Conservation (phyloP, 2,329 filamentous ascomycete genomes). For the Paraphoma chrysanthemicola region DNA sequence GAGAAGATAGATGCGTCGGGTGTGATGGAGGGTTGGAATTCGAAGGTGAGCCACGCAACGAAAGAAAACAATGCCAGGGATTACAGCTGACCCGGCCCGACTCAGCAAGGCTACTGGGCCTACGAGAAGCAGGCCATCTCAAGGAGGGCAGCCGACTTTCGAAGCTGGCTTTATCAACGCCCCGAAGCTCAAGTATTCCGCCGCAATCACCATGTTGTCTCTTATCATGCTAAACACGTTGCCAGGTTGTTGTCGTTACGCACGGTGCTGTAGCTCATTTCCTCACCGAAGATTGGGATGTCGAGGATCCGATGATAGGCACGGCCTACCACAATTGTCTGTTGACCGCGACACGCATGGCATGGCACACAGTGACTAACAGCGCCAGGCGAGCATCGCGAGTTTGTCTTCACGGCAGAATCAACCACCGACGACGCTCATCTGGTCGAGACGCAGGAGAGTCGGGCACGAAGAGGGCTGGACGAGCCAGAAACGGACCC, state of each 20-base stretch:
- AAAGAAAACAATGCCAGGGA: background rate
- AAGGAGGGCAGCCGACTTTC: slow-evolving; percentile 36
- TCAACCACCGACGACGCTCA: slow-evolving; percentile 37
- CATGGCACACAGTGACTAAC: background rate
- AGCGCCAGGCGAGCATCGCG: slow-evolving; percentile 34
- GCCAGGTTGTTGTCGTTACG: slow-evolving; percentile 74
- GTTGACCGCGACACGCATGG: background rate
- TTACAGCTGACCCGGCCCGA: slow-evolving; percentile 7
- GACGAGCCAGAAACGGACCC: slow-evolving; percentile 30
- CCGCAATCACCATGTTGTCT: background rate
- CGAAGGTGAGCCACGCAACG: slow-evolving; percentile 57
- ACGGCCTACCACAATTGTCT: slow-evolving; percentile 43
- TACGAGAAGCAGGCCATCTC: slow-evolving; percentile 36
- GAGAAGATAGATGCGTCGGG: slow-evolving; percentile 65
- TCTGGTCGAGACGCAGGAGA: slow-evolving; percentile 33
- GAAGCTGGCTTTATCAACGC: slow-evolving; percentile 36
- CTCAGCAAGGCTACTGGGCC: slow-evolving; percentile 40
- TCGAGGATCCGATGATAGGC: slow-evolving; percentile 35
- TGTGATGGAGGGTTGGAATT: slow-evolving; percentile 73
- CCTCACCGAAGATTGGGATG: slow-evolving; percentile 77
- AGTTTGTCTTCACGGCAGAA: slow-evolving; percentile 35
- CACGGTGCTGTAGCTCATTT: slow-evolving; percentile 88
- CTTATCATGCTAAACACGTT: background rate
- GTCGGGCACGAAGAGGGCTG: slow-evolving; percentile 22
- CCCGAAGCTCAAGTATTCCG: slow-evolving; percentile 32